Conservation (phyloP, 352 stramenopile species). For the Nothophytophthora sp. region DNA sequence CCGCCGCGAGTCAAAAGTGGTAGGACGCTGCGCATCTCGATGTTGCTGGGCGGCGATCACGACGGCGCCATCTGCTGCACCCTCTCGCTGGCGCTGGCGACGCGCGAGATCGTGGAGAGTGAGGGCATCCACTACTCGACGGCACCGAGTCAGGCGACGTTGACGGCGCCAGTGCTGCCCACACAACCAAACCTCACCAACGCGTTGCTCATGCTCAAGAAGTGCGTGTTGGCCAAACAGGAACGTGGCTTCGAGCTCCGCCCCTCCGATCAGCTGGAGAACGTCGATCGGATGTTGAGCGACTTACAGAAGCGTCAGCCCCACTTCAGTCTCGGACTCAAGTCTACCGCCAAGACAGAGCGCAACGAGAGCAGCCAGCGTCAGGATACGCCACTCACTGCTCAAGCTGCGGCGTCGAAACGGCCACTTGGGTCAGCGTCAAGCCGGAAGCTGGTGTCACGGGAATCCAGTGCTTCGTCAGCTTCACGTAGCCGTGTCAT, state of each 20-base stretch:
- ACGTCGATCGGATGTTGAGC: constrained; percentile 1
- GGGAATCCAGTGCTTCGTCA: too few relatives aligned
- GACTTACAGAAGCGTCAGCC: neutral
- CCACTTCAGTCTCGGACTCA: neutral
- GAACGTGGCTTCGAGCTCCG: constrained; percentile 9
- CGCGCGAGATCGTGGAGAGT: constrained; percentile 11
- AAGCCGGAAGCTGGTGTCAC: too few relatives aligned
- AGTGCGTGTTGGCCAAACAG: constrained; percentile 2
- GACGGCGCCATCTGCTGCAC: constrained; percentile 17
- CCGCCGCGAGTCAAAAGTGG: neutral
- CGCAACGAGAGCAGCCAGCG: neutral
- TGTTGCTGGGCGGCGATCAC: constrained; percentile 20
- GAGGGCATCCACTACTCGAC: constrained; percentile 7
- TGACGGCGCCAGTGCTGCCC: constrained; percentile 1
- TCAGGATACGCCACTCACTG: neutral
- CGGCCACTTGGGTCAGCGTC: too few relatives aligned
- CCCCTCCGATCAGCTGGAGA: neutral
- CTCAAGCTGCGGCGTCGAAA: too few relatives aligned
- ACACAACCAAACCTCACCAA: constrained; percentile 1
- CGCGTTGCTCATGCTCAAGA: constrained; percentile 17
- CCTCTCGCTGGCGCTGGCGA: constrained; percentile 4
- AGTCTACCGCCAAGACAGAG: neutral
- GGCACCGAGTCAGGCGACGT: neutral
- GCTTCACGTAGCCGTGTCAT: too few relatives aligned
- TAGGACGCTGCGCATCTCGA: constrained; percentile 4